Base-by-base conservation (phyloP, 495 filamentous ascomycete species). In the Aeminium ludgeri region DNA sequence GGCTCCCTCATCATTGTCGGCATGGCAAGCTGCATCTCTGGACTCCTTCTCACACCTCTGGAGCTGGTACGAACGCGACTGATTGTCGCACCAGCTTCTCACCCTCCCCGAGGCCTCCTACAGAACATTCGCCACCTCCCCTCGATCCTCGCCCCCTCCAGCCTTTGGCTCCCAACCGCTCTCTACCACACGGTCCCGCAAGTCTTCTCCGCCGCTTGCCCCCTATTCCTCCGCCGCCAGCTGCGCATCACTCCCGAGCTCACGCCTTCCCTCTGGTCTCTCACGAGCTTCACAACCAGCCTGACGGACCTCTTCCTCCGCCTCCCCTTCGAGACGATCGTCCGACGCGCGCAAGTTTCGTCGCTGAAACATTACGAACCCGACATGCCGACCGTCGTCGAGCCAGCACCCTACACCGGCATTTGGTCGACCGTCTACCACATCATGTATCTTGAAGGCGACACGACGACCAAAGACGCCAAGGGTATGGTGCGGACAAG, bases 251-350 rank as follows among this genome's bases (percentile, higher is more conserved):
- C 93, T 58, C 80, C 81, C 5, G 65, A 89, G 40, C 55, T 80
- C n/a, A 79, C 83, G 6, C 86, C 89, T 0, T 73, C 71, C 19
- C 65, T 75, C 23, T 94, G 85, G 67, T 78, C 74, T 28, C 51
- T 93, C 38, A 72, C 74, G 43, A 76, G 76, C 32, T 94, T 94
- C 61, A 59, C 80, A 44, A 69, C 78, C 33, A 79, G 78, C 12
- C 72, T 71, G 1, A 65, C 73, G n/a, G 91, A 91, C 30, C 67
- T 95, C 10, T 81, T 80, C 44, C 61, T 94, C 42, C 80, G 82
- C 45, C 70, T 95, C 11, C 89, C 89, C 0, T 67, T 96, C 13
- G 89, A 97, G 54, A 95, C 89, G 2, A 81, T 94, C 8, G 70
- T 95, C 6, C 74, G 89, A 11, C 69, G 89, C 38, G 89, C 80